These are phyloP conservation scores for Sistotremastrum niveocremeum DNA, from an alignment of 768 basidiomycete genomes.

Conservation along the genomic window DNA sequence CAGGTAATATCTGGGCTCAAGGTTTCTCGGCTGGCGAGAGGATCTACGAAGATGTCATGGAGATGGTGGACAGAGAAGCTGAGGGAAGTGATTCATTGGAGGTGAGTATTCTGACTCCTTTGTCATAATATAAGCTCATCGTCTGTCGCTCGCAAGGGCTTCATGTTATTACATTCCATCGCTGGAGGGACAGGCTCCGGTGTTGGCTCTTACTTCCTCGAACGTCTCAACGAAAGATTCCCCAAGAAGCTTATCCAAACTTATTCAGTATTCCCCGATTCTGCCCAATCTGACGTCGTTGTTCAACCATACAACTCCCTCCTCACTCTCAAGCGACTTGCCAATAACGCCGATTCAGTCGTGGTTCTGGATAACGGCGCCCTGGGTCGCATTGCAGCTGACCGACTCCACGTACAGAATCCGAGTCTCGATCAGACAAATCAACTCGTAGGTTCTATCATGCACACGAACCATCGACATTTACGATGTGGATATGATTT, in stretches of 20 bases:
- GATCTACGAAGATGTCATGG: slow-evolving; percentile 93
- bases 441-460: slow-evolving; percentile 47
- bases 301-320: slow-evolving; percentile 98
- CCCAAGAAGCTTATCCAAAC: slow-evolving; percentile 99
- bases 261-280: slow-evolving; percentile 95
- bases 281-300: slow-evolving; percentile 88
- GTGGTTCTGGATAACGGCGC: slow-evolving; percentile 97
- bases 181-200: slow-evolving; percentile 98
- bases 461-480: background rate
- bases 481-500: background rate
- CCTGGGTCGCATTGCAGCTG: slow-evolving; percentile 81
- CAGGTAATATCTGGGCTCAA: slow-evolving; percentile 98
- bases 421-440: slow-evolving; percentile 88
- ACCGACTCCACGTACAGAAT: slow-evolving; percentile 78
- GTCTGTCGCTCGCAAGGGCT: slow-evolving; percentile 48
- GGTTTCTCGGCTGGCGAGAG: slow-evolving; percentile 84
- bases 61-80: slow-evolving; percentile 97
- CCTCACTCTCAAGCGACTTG: slow-evolving; percentile 82
- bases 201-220: slow-evolving; percentile 93
- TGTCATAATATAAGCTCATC: background rate
- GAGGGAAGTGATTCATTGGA: slow-evolving; percentile 96
- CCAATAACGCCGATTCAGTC: slow-evolving; percentile 94
- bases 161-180: slow-evolving; percentile 98
- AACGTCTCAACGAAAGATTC: slow-evolving; percentile 92
- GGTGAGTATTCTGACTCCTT: slow-evolving; percentile 29